Evolutionary conservation across 148 eudicot genomes (phyloP).

Genomic region (Talinum fruticosum): DNA sequence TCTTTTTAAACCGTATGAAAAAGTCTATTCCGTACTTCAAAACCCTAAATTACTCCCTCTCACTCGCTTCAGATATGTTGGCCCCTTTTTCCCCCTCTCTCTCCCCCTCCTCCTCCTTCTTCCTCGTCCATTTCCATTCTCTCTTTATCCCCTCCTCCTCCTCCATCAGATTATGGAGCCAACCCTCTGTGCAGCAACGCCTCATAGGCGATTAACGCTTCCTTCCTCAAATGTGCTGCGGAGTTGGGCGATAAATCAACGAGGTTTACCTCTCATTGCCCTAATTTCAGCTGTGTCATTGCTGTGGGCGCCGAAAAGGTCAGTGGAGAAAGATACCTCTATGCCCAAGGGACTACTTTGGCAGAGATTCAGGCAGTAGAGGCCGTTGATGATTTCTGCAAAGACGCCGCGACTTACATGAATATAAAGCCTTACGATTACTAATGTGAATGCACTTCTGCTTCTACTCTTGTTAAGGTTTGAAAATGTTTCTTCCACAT

Average conservation of each 20-base stretch:
- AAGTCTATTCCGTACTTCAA: no score
- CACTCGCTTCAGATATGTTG: no score
- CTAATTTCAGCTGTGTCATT: constrained; percentile 89
- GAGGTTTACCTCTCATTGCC: constrained; percentile 82
- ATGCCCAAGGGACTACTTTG: constrained; percentile 84
- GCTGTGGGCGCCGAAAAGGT: constrained; percentile 44
- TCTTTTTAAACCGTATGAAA: no score
- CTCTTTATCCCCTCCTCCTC: no score
- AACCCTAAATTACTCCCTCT: no score
- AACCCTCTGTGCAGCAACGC: constrained; percentile 17
- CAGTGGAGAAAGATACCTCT: constrained; percentile 73
- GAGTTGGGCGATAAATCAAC: constrained; percentile 82
- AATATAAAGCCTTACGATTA: constrained; percentile 94
- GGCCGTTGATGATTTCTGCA: constrained; percentile 53
- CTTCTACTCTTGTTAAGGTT: constrained; percentile 71
- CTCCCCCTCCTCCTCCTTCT: no score
- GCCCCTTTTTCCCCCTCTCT: no score
- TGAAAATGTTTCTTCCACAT: neutral
- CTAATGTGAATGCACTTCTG: constrained; percentile 61
- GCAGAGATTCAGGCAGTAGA: constrained; percentile 84
- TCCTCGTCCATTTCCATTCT: no score
- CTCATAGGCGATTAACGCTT: constrained; percentile 54
- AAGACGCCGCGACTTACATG: constrained; percentile 76
- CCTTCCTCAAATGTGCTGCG: constrained; percentile 68
- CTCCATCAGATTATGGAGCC: no score